Evolutionary conservation across 441 rosid genomes (phyloP).

Genomic region (Bruguiera hainesii): DNA sequence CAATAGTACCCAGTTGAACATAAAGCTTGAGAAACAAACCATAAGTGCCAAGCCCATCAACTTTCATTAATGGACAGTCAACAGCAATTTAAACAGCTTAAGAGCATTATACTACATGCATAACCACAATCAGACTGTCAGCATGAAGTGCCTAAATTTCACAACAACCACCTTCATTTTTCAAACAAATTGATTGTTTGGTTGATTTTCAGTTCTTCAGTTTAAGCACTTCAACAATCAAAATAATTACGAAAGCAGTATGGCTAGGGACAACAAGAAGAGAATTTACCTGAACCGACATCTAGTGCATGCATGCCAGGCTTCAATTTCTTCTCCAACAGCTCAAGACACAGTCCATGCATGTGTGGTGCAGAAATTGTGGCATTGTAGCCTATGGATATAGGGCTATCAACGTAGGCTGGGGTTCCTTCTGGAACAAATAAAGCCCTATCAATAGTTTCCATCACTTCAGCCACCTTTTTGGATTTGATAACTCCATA

Average conservation of each 20-base stretch:
- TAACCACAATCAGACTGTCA: background rate
- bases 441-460: constrained; percentile 72
- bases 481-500: constrained; percentile 57
- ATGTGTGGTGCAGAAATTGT: constrained; percentile 98
- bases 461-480: constrained; percentile 79
- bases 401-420: constrained; percentile 81
- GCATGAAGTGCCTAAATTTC: background rate
- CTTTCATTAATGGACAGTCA: too few species aligned
- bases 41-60: background rate
- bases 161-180: background rate
- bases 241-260: background rate
- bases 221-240: background rate
- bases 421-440: constrained; percentile 72
- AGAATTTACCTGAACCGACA: constrained; percentile 77
- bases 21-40: background rate
- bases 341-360: constrained; percentile 93
- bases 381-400: constrained; percentile 84
- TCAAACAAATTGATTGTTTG: background rate
- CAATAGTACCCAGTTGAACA: background rate
- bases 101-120: background rate
- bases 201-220: background rate
- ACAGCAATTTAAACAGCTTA: background rate
- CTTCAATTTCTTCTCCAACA: constrained; percentile 67
- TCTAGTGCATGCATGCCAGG: constrained; percentile 94
- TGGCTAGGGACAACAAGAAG: background rate